These are phyloP conservation scores for Sutorius australiensis DNA, from an alignment of 768 basidiomycete genomes.

Conservation along the genomic window DNA sequence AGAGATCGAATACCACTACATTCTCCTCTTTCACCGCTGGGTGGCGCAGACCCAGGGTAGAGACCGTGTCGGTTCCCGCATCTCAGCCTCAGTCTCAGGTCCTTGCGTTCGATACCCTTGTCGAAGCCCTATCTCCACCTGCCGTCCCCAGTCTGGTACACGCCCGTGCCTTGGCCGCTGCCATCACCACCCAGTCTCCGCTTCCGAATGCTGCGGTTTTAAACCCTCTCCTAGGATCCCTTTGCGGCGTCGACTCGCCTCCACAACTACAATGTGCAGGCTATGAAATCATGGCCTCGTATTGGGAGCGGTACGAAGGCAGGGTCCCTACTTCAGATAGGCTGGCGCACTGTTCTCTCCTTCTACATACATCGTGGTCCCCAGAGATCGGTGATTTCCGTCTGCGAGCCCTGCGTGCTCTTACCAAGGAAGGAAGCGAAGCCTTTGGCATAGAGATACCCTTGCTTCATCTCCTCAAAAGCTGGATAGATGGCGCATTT, in stretches of 20 bases:
- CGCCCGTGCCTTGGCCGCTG: conserved; percentile 55
- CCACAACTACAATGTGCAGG: conserved; percentile 60
- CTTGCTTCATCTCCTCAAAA: conserved; percentile 51
- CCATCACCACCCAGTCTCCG: conserved; percentile 50
- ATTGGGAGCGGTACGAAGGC: conserved; percentile 57
- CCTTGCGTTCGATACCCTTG: conserved; percentile 42
- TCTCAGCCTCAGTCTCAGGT: conserved; percentile 26
- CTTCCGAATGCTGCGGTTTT: conserved; percentile 51
- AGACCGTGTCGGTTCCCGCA: conserved; percentile 26
- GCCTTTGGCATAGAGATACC: conserved; percentile 61
- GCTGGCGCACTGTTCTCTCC: conserved; percentile 60
- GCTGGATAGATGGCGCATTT: conserved; percentile 68
- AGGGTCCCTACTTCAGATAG: conserved; percentile 53
- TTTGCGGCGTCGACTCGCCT: conserved; percentile 56
- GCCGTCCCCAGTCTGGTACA: conserved; percentile 63
- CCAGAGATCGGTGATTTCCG: conserved; percentile 69
- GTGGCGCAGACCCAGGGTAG: conserved; percentile 37
- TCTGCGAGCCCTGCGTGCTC: conserved; percentile 61
- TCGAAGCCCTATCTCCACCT: conserved; percentile 45
- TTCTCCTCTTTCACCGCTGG: conserved; percentile 36
- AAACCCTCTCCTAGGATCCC: conserved; percentile 54
- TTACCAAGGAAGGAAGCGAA: conserved; percentile 59
- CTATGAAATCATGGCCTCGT: conserved; percentile 68
- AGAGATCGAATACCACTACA: conserved; percentile 41
- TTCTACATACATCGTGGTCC: conserved; percentile 53